Percentiles rank a stretch among this genome's conserved stretches.
Evolutionary conservation across 805 yeast species (phyloP).

Genomic region (Ogataea minuta): DNA sequence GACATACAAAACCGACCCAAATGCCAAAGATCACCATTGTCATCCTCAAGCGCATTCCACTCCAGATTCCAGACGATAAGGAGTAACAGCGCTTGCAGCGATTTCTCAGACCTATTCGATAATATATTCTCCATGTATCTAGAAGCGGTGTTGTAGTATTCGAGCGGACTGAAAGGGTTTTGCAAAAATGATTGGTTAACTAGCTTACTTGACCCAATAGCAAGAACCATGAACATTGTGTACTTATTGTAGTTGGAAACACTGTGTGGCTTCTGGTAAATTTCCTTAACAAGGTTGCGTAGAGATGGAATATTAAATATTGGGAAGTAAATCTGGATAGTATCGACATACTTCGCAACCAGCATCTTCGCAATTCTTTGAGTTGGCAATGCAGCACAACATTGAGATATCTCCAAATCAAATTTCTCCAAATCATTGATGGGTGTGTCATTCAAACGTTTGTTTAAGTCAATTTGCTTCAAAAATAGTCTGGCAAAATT

Average conservation of each 20-base stretch:
- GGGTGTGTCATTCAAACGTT: slow-evolving; percentile 12
- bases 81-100: slow-evolving; percentile 24
- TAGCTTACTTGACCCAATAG: slow-evolving; percentile 18
- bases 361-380: slow-evolving; percentile 14
- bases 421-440: slow-evolving; percentile 15
- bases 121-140: slow-evolving; percentile 25
- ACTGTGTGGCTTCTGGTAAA: slow-evolving; percentile 16
- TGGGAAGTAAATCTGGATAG: slow-evolving; percentile 23
- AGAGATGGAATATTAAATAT: slow-evolving; percentile 17
- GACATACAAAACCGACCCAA: slow-evolving; percentile 27
- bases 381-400: slow-evolving; percentile 26
- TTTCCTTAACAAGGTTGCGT: slow-evolving; percentile 7
- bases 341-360: slow-evolving; percentile 20
- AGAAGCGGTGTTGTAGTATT: slow-evolving; percentile 26
- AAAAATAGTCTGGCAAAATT: slow-evolving; percentile 25
- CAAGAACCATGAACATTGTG: slow-evolving; percentile 23
- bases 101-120: slow-evolving; percentile 21
- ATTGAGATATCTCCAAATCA: slow-evolving; percentile 18
- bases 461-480: slow-evolving; percentile 22
- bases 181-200: slow-evolving; percentile 6
- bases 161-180: slow-evolving; percentile 22
- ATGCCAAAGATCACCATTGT: slow-evolving; percentile 29
- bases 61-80: slow-evolving; percentile 25
- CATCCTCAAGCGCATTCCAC: slow-evolving; percentile 23
- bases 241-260: slow-evolving; percentile 24